phyloP scores from a whole-genome alignment of 2,329 filamentous ascomycete genomes.

The Pestalotiopsis sp. region DNA sequence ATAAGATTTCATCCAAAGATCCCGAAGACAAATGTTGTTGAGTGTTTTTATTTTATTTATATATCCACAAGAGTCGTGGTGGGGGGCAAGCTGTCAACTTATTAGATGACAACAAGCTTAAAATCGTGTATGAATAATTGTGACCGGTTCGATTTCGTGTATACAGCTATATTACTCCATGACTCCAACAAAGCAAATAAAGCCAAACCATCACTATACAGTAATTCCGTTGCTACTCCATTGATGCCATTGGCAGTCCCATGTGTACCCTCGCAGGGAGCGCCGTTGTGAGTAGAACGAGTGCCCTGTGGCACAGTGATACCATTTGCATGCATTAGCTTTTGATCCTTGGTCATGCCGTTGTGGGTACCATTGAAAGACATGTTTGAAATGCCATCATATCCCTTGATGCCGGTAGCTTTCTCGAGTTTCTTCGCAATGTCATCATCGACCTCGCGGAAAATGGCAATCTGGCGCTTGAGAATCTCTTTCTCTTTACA shows the following conservation, averaged over 20 bases:
- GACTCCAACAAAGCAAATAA: neutral
- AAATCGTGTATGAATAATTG: too few relatives aligned
- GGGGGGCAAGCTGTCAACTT: too few relatives aligned
- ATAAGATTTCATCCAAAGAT: too few relatives aligned
- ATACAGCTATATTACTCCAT: neutral
- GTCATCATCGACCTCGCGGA: slow-evolving; percentile 61
- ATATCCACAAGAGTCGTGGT: too few relatives aligned
- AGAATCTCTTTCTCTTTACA: slow-evolving; percentile 60
- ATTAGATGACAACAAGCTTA: too few relatives aligned
- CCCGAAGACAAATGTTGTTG: too few relatives aligned
- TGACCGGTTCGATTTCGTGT: neutral
- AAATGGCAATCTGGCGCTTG: slow-evolving; percentile 65
- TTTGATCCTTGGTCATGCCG: slow-evolving; percentile 52
- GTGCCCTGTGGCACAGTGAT: slow-evolving; percentile 35
- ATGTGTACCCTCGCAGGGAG: slow-evolving; percentile 43
- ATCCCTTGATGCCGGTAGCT: slow-evolving; percentile 61
- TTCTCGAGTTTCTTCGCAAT: slow-evolving; percentile 60
- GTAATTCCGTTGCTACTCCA: neutral
- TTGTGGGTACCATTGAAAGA: slow-evolving; percentile 63
- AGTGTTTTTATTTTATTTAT: too few relatives aligned
- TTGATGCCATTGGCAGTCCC: slow-evolving; percentile 15
- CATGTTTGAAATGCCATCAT: slow-evolving; percentile 54
- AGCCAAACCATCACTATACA: neutral
- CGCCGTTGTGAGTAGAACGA: slow-evolving; percentile 41
- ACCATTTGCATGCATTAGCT: slow-evolving; percentile 50